Evolutionary conservation across 2,329 filamentous ascomycete genomes (phyloP), one percentile per base, ranked within the genome.

Genomic region (Diplodia intermedia): DNA sequence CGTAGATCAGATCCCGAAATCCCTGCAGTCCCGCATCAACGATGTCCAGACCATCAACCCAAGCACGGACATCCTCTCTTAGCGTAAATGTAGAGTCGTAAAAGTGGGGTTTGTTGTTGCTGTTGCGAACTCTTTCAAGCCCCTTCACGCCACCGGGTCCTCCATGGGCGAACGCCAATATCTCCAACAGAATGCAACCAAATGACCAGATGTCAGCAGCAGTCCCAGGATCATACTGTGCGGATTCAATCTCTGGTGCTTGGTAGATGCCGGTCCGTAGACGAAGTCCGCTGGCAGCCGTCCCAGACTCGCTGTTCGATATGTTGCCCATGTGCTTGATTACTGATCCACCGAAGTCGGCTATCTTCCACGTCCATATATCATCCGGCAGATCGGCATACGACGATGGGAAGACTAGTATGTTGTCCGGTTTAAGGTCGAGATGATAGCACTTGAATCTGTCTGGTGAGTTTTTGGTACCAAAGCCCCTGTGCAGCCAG

Each of bases 351-450:
- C 56, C 56, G 38, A 60, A 60, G 43, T 60, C 56, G 38, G 56
- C 56, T 47, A 60, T 60, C 56, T 47, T 60, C 56, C 56, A 60
- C 7, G 47, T 60, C 56, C 56, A 60, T 7, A 60, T 60, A 31
- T 60, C 56, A n/a, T 29, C 56, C 7, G 1, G 5, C 3, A 29
- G 23, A 5, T 31, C 38, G 2, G 38, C 47, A 29, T 29, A 12
- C 15, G 36, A 20, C 8, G 56, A 18, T 6, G 56, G 36, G 15
- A 60, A 60, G 18, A 60, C 56, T 11, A 60, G 38, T 20, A 60
- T 47, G 56, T 60, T 60, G 56, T 60, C 56, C 6, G 56, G 56
- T 31, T 60, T 60, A 7, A 60, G 18, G 20, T 60, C 56, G 56
- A 60, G 56, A 38, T 60, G 56, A 5, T 60, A 60, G 38, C 56